phyloP scores from a whole-genome alignment of 2,329 filamentous ascomycete species.

The Alternaria ethzedia region DNA sequence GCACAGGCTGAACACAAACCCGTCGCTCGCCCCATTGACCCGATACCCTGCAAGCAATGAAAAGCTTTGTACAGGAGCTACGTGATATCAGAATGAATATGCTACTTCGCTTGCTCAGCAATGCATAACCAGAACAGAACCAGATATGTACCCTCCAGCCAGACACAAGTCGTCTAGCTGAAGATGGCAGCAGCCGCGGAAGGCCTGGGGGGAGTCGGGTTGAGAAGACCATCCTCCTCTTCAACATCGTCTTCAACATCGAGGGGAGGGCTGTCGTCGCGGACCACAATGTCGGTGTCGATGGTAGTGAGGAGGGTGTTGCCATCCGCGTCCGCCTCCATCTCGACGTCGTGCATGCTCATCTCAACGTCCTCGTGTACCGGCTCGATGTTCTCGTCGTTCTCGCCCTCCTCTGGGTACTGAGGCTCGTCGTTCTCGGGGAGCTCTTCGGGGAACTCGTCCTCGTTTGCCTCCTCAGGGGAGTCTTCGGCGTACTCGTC shows the following conservation, averaged over 20 bases:
- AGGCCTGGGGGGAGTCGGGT: background rate
- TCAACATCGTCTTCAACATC: background rate
- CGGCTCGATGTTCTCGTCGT: background rate
- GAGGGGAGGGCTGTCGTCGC: background rate
- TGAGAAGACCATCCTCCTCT: background rate
- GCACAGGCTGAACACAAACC: rapidly evolving
- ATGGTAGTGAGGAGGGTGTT: background rate
- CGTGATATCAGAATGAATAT: background rate
- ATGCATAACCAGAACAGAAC: background rate
- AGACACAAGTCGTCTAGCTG: background rate
- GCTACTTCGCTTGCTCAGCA: background rate
- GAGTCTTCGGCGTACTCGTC: background rate
- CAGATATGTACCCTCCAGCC: background rate
- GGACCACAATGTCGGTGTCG: background rate
- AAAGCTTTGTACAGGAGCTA: background rate
- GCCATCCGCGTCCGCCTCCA: background rate
- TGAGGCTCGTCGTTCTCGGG: background rate
- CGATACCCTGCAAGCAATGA: background rate
- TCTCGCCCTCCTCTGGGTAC: background rate
- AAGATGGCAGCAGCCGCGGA: background rate
- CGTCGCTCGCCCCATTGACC: background rate
- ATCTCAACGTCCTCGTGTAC: background rate
- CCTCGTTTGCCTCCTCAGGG: background rate
- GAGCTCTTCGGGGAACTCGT: background rate
- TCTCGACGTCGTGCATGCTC: background rate